Percentiles rank a stretch among this genome's conserved stretches.
Evolutionary conservation across 2,329 filamentous ascomycete species (phyloP).

Genomic region (Penicillium sp.): DNA sequence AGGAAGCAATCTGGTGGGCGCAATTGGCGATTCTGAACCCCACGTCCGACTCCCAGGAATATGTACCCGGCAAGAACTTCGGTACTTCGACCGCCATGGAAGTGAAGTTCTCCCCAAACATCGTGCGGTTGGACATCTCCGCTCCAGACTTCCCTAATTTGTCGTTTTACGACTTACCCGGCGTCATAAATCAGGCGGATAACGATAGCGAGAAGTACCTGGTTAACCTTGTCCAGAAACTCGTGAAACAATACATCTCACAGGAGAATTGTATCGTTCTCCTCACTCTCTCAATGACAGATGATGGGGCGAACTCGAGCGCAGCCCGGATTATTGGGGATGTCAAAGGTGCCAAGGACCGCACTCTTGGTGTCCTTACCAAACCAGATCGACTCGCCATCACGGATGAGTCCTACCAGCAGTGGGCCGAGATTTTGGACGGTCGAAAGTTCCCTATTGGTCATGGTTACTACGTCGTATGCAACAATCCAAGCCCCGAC

Average conservation of each 20-base stretch:
- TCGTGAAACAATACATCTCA: constrained; percentile 69
- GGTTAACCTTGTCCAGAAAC: constrained; percentile 68
- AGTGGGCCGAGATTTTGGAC: constrained; percentile 65
- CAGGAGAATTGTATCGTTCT: constrained; percentile 73
- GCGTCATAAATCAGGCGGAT: constrained; percentile 71
- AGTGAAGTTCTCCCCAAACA: constrained; percentile 78
- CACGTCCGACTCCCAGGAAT: constrained; percentile 51
- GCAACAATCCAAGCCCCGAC: constrained; percentile 48
- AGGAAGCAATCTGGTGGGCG: constrained; percentile 68
- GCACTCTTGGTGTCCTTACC: constrained; percentile 75
- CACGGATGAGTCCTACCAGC: constrained; percentile 47
- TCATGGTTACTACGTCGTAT: constrained; percentile 78
- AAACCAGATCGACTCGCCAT: constrained; percentile 73
- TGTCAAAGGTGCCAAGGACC: constrained; percentile 52
- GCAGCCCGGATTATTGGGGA: constrained; percentile 65
- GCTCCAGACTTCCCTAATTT: constrained; percentile 70
- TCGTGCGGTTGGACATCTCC: constrained; percentile 73
- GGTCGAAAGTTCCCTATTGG: constrained; percentile 64
- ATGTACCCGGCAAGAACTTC: constrained; percentile 52
- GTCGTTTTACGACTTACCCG: constrained; percentile 83
- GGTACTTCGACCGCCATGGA: constrained; percentile 33
- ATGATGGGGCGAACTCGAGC: constrained; percentile 73
- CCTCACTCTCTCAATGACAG: constrained; percentile 74
- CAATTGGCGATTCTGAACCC: constrained; percentile 78
- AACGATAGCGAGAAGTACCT: constrained; percentile 66